Evolutionary conservation across 257 asterid genomes (phyloP).

Genomic region (Lycium ferocissimum): DNA sequence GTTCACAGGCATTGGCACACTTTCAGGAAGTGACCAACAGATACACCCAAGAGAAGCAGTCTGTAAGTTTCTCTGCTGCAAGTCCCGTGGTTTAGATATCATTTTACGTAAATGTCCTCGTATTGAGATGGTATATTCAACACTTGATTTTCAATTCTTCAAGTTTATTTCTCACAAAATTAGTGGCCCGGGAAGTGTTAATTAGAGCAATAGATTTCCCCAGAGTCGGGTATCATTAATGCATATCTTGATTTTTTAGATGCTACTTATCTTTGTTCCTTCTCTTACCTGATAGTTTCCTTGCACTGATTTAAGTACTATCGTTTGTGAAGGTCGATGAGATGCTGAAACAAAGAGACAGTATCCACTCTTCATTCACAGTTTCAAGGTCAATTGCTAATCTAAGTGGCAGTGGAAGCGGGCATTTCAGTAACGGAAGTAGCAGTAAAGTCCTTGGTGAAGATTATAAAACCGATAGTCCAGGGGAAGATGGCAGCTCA

Average conservation of each 20-base stretch:
- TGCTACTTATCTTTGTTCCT: neutral
- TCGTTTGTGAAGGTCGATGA: conserved; percentile 73
- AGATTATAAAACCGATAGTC: conserved; percentile 69
- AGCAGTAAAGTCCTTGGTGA: conserved; percentile 72
- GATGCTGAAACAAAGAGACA: conserved; percentile 90
- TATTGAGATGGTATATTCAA: neutral
- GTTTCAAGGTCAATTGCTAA: conserved; percentile 62
- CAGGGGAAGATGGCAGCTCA: conserved; percentile 89
- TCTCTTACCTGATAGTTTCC: neutral
- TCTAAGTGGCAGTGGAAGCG: conserved; percentile 73
- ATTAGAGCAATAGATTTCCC: neutral
- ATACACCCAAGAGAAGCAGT: conserved; percentile 87
- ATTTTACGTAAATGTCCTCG: neutral
- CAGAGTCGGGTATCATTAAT: neutral
- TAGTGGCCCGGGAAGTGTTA: neutral
- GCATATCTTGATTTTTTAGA: neutral
- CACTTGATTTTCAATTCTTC: neutral
- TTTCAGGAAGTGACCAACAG: conserved; percentile 96
- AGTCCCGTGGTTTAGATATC: neutral
- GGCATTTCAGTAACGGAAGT: conserved; percentile 79
- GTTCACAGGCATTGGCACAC: conserved; percentile 87
- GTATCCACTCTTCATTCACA: conserved; percentile 81
- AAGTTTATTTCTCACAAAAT: neutral
- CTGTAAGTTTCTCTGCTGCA: conserved; percentile 64
- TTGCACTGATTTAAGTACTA: neutral